phyloP scores from a whole-genome alignment of 1,284 basidiomycete genomes.

The Fomes fomentarius region DNA sequence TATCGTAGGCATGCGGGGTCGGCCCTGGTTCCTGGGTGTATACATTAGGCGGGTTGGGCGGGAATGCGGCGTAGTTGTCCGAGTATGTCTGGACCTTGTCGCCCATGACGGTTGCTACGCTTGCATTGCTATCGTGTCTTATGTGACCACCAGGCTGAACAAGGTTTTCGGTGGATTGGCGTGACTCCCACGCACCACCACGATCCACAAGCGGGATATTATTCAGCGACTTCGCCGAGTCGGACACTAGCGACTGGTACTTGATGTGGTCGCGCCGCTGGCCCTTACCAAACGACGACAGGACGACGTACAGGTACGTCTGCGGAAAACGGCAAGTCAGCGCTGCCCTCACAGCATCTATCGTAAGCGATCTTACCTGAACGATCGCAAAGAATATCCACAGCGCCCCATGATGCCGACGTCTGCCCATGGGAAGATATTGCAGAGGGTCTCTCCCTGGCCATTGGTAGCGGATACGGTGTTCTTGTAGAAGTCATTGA shows the following conservation, averaged over 20 bases:
- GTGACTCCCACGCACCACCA: constrained; percentile 72
- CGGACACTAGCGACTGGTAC: constrained; percentile 73
- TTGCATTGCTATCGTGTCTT: constrained; percentile 53
- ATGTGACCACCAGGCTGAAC: constrained; percentile 30
- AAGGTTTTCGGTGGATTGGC: constrained; percentile 53
- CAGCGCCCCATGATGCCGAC: constrained; percentile 88
- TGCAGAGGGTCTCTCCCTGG: constrained; percentile 74
- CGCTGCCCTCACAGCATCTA: background rate
- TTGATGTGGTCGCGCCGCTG: constrained; percentile 82
- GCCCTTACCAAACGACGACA: constrained; percentile 72
- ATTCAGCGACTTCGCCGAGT: constrained; percentile 62
- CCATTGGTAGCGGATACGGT: constrained; percentile 41
- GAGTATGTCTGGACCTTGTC: constrained; percentile 51
- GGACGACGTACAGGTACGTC: constrained; percentile 72
- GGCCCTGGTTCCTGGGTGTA: constrained; percentile 49
- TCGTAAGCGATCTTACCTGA: constrained; percentile 53
- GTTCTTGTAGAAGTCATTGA: constrained; percentile 58
- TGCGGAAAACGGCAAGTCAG: constrained; percentile 32
- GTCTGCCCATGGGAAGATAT: constrained; percentile 89
- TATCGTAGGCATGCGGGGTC: constrained; percentile 40
- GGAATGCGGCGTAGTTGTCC: constrained; percentile 38
- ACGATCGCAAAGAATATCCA: constrained; percentile 79
- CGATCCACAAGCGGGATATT: constrained; percentile 69
- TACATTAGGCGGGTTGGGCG: constrained; percentile 40
- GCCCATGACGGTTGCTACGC: constrained; percentile 57